A percentile compares a stretch with the other conserved stretches of the same genome.
These are phyloP conservation scores for Nitzschia sp. DNA, from an alignment of 108 stramenopile species.

Conservation along the genomic window DNA sequence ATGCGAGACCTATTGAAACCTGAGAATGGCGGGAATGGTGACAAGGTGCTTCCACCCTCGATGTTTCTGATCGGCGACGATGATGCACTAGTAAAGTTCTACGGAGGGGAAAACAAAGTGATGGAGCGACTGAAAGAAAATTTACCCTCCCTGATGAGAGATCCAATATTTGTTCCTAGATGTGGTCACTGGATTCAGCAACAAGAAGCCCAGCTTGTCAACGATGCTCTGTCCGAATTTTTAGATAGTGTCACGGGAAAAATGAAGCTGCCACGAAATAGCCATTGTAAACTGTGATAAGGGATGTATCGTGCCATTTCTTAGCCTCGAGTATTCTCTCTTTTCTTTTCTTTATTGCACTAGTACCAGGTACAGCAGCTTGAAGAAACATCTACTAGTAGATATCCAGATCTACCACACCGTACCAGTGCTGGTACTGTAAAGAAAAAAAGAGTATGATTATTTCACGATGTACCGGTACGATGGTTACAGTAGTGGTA, in stretches of 20 bases:
- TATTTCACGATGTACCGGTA: no score
- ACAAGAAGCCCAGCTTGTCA: conserved; percentile 10
- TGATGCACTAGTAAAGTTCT: conserved; percentile 12
- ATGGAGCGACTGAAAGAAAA: conserved; percentile 2
- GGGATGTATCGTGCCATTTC: no score
- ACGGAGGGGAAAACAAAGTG: conserved; percentile 14
- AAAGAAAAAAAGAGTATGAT: no score
- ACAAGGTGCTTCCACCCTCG: conserved; percentile 18
- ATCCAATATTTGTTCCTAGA: conserved; percentile 13
- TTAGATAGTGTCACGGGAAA: not conserved
- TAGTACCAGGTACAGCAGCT: no score
- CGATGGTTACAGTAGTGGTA: no score
- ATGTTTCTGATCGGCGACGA: conserved; percentile 25
- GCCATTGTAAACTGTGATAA: no score
- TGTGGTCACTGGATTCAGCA: conserved; percentile 39
- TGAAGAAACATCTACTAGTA: no score
- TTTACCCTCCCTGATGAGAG: conserved; percentile 1
- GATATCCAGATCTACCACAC: no score
- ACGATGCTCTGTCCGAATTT: conserved; percentile 8
- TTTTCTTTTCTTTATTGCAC: no score
- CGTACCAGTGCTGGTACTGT: no score
- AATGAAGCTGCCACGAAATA: no score
- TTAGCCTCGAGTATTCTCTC: no score
- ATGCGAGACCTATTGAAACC: conserved; percentile 1
- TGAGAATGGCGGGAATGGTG: not conserved